A percentile compares a stretch with the other conserved stretches of the same genome.
phyloP scores from a whole-genome alignment of 2,329 filamentous ascomycete species.

The Colletotrichum chlorophyti region DNA sequence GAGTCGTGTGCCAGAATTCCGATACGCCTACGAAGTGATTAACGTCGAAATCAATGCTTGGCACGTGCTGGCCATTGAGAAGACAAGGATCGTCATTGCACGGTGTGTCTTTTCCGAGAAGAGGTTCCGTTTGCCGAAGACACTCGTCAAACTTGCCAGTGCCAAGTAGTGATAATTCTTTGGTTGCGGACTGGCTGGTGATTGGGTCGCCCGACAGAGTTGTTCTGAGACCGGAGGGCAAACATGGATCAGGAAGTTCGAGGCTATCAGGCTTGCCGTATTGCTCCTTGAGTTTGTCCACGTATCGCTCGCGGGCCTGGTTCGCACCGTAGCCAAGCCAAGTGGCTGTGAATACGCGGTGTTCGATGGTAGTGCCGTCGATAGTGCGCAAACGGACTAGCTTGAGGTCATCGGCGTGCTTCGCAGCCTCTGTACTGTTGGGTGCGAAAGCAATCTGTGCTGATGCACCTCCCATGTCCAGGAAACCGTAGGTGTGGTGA shows the following conservation, averaged over 20 bases:
- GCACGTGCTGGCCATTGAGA: constrained; percentile 89
- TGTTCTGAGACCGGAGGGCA: constrained; percentile 79
- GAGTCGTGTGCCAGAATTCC: constrained; percentile 98
- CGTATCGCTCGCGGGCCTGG: constrained; percentile 83
- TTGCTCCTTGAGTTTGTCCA: constrained; percentile 76
- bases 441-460: constrained; percentile 98
- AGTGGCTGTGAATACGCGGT: constrained; percentile 92
- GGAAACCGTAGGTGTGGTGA: constrained; percentile 94
- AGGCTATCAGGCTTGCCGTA: constrained; percentile 62
- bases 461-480: constrained; percentile 98
- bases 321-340: constrained; percentile 99
- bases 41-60: constrained; percentile 94
- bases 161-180: constrained; percentile 70
- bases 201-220: constrained; percentile 72
- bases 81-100: constrained; percentile 87
- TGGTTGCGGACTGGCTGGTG: constrained; percentile 39
- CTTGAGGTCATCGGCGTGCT: constrained; percentile 89
- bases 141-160: constrained; percentile 91
- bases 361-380: constrained; percentile 78
- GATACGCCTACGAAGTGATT: constrained; percentile 98
- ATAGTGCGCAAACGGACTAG: constrained; percentile 84
- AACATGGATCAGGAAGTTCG: constrained; percentile 88
- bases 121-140: constrained; percentile 78
- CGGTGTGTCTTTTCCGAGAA: constrained; percentile 87
- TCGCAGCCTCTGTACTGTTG: constrained; percentile 86